Evolutionary conservation across 2,329 filamentous ascomycete species (phyloP).

Genomic region (Knufia petricola): DNA sequence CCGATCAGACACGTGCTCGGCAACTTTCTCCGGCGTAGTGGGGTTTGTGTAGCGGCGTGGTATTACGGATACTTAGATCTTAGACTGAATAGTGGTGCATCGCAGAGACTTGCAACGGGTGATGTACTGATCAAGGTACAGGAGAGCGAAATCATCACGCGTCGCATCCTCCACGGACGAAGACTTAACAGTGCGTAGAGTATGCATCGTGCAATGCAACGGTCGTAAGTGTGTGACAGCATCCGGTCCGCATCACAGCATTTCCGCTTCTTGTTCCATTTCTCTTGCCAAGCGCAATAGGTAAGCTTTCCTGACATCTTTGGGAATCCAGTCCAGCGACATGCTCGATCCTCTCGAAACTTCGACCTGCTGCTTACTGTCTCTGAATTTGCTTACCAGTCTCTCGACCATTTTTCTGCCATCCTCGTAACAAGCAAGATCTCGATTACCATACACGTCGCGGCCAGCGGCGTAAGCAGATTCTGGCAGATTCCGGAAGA

Average conservation of each 20-base stretch:
- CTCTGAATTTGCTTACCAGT: conserved; percentile 37
- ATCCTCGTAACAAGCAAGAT: conserved; percentile 75
- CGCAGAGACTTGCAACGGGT: too few species aligned
- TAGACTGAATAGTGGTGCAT: too few species aligned
- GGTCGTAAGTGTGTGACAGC: too few species aligned
- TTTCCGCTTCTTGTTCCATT: conserved; percentile 36
- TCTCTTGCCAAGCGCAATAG: conserved; percentile 62
- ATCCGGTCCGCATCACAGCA: conserved; percentile 15
- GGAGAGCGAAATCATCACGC: too few species aligned
- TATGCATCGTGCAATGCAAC: too few species aligned
- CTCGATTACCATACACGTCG: conserved; percentile 82
- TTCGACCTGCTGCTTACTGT: neutral
- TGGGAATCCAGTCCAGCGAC: conserved; percentile 45
- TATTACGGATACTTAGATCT: too few species aligned
- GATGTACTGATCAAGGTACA: too few species aligned
- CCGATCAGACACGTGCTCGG: too few species aligned
- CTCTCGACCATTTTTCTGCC: conserved; percentile 62
- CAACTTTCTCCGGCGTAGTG: too few species aligned
- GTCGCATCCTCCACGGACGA: too few species aligned
- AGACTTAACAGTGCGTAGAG: too few species aligned
- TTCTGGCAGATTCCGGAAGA: conserved; percentile 61
- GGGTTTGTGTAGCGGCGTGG: too few species aligned
- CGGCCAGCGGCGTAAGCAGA: conserved; percentile 60
- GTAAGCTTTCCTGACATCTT: conserved; percentile 64
- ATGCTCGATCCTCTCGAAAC: conserved; percentile 6